Evolutionary conservation across 768 basidiomycete species (phyloP).

Genomic region (Trametopsis cervina): DNA sequence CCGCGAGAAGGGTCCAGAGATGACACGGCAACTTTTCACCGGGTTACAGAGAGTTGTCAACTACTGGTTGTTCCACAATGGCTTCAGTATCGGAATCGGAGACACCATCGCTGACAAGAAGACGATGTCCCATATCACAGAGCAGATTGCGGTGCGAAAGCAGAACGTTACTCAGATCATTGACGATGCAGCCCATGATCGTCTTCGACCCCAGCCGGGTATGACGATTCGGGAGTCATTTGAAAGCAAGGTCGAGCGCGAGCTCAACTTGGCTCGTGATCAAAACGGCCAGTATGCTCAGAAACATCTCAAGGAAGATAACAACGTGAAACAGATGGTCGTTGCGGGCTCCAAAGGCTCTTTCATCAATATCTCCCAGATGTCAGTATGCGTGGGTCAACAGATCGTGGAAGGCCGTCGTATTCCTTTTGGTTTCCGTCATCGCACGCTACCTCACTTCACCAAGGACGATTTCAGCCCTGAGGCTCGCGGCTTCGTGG

Average conservation of each 20-base stretch:
- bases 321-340: slow-evolving; percentile 99
- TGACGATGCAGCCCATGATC: slow-evolving; percentile 77
- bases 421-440: slow-evolving; percentile 96
- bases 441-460: slow-evolving; percentile 95
- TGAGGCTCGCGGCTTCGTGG: slow-evolving; percentile 96
- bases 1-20: slow-evolving; percentile 94
- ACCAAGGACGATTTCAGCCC: slow-evolving; percentile 98
- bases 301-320: slow-evolving; percentile 95
- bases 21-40: slow-evolving; percentile 84
- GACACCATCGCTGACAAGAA: slow-evolving; percentile 91
- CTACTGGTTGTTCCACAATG: slow-evolving; percentile 98
- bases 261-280: slow-evolving; percentile 94
- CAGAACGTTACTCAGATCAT: slow-evolving; percentile 72
- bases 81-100: slow-evolving; percentile 98
- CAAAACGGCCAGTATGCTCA: slow-evolving; percentile 95
- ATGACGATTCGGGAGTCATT: slow-evolving; percentile 99
- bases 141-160: slow-evolving; percentile 79
- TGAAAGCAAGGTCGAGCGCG: slow-evolving; percentile 85
- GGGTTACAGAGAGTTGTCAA: slow-evolving; percentile 95
- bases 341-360: slow-evolving; percentile 98
- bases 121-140: slow-evolving; percentile 83
- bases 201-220: slow-evolving; percentile 84
- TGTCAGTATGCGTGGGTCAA: slow-evolving; percentile 99
- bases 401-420: slow-evolving; percentile 97
- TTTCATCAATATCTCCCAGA: slow-evolving; percentile 99